Conservation (phyloP, 495 filamentous ascomycete species). For the Penicillium lividum region DNA sequence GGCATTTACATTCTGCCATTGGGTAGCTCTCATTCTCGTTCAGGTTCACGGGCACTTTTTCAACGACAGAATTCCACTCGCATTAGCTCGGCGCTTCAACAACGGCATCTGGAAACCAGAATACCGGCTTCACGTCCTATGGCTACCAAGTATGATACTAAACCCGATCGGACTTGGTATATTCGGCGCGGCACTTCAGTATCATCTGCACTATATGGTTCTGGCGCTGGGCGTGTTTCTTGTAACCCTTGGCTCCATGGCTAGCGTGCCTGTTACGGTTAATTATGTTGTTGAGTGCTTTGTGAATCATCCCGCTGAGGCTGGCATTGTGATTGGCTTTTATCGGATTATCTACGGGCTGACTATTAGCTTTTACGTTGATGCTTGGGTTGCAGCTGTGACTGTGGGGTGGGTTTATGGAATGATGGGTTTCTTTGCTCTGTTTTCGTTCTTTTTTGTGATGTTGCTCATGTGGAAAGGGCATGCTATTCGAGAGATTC, state of each 20-base stretch:
- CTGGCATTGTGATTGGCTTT: conserved; percentile 39
- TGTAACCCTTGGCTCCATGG: conserved; percentile 41
- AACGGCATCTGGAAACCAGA: conserved; percentile 53
- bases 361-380: conserved; percentile 49
- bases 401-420: conserved; percentile 54
- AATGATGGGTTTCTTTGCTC: conserved; percentile 50
- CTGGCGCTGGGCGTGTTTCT: conserved; percentile 48
- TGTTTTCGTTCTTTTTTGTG: conserved; percentile 40
- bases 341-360: conserved; percentile 47
- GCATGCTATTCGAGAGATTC: conserved; percentile 25
- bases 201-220: conserved; percentile 50
- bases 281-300: conserved; percentile 55
- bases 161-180: conserved; percentile 51
- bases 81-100: conserved; percentile 31
- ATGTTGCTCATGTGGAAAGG: conserved; percentile 37
- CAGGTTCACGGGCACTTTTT: conserved; percentile 43
- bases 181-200: conserved; percentile 48
- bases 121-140: conserved; percentile 51
- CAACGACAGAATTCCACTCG: conserved; percentile 49
- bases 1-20: conserved; percentile 48
- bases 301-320: conserved; percentile 42
- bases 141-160: conserved; percentile 44
- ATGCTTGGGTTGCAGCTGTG: conserved; percentile 46
- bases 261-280: conserved; percentile 44
- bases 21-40: conserved; percentile 48